Conservation (phyloP, 257 asterid species). For the Solanum chiquidenum region DNA sequence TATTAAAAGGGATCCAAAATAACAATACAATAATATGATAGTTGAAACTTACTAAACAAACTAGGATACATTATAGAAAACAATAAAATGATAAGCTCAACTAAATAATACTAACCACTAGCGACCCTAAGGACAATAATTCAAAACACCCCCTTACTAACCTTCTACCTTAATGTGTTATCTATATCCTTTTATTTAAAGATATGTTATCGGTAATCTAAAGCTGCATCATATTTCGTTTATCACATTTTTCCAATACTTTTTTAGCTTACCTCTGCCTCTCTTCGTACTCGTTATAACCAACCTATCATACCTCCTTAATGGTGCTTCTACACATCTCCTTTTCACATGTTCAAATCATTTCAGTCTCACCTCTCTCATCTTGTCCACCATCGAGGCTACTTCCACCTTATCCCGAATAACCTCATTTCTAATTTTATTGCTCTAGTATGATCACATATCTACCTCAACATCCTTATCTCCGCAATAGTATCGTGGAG, state of each 20-base stretch:
- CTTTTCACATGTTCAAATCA: not conserved
- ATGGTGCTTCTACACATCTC: not conserved
- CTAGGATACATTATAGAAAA: not conserved
- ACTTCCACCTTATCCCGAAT: not conserved
- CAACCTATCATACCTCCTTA: not conserved
- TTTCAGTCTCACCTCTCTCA: not conserved
- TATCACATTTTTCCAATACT: not conserved
- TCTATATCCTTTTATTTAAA: not conserved
- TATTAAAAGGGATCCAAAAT: not conserved
- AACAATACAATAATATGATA: not conserved
- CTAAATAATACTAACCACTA: not conserved
- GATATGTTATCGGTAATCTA: not conserved
- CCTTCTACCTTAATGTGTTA: not conserved
- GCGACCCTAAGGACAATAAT: not conserved
- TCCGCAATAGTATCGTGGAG: not conserved
- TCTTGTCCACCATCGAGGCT: not conserved
- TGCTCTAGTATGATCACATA: not conserved
- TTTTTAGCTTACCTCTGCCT: not conserved
- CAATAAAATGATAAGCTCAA: not conserved
- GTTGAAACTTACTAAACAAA: not conserved
- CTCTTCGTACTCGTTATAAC: not conserved
- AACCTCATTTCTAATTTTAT: not conserved
- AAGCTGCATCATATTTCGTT: not conserved
- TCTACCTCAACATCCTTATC: not conserved
- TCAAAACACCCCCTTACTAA: too few species aligned